Conservation (phyloP, 2,329 filamentous ascomycete genomes). For the Dothistroma septosporum region DNA sequence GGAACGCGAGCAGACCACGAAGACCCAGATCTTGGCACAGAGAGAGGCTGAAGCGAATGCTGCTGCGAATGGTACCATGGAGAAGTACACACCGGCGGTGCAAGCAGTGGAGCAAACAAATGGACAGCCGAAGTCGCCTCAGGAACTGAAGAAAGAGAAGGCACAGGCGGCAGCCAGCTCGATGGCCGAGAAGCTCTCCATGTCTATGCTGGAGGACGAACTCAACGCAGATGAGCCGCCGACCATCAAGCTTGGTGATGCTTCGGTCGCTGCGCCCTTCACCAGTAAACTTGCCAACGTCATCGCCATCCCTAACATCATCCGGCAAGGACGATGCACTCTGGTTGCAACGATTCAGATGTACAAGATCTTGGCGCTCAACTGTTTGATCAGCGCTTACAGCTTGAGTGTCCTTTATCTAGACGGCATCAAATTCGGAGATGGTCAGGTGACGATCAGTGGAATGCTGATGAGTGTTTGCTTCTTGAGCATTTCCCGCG, state of each 20-base stretch:
- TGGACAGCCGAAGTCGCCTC: conserved; percentile 36
- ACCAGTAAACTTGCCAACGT: conserved; percentile 97
- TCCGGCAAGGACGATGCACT: conserved; percentile 94
- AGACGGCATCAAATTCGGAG: conserved; percentile 98
- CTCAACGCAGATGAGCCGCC: conserved; percentile 86
- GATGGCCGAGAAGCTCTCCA: conserved; percentile 80
- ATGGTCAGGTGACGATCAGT: conserved; percentile 96
- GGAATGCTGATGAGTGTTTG: conserved; percentile 99
- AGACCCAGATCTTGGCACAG: conserved; percentile 54
- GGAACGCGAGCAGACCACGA: conserved; percentile 76
- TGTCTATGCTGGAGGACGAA: conserved; percentile 84
- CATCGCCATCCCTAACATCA: conserved; percentile 95
- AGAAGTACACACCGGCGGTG: conserved; percentile 26
- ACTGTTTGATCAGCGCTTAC: conserved; percentile 97
- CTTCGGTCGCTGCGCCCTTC: conserved; percentile 93
- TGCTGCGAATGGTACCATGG: conserved; percentile 25
- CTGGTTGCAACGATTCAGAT: conserved; percentile 98
- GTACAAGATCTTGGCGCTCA: conserved; percentile 96
- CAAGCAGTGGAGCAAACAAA: conserved; percentile 16
- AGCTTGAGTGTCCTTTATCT: conserved; percentile 93
- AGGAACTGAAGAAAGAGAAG: conserved; percentile 52
- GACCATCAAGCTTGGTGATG: conserved; percentile 93
- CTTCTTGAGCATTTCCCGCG: conserved; percentile 97
- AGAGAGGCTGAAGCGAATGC: conserved; percentile 49
- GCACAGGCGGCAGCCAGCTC: conserved; percentile 67